Evolutionary conservation across 2,329 filamentous ascomycete species (phyloP), one percentile per base, ranked within the genome.

Genomic region (Cladophialophora bantiana): DNA sequence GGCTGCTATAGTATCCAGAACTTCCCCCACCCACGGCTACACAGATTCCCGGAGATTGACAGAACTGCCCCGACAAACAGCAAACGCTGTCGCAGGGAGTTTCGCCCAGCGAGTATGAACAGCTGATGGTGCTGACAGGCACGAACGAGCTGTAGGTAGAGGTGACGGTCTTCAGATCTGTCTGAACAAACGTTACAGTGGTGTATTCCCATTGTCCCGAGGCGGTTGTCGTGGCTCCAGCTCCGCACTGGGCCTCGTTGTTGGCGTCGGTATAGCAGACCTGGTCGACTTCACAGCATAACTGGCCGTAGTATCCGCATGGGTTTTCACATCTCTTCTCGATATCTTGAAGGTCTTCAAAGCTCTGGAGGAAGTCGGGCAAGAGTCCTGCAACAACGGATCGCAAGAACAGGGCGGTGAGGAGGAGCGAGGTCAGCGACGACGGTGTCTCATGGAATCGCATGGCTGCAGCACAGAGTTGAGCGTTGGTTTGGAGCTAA

Each of bases 151-250:
- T 88, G 76, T 82, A 84, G 36, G 85, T 82, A 6, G 81, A 82
- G 5, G 86, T 88, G 65, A 80, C 77, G 2, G 85, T 87, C 52
- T 83, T 75, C 6, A 82, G 77, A 60, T 83, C 83, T 12, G 85
- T 88, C 74, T 86, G 82, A 12, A 85, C 80, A 72, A 79, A 88
- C 5, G 84, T 87, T 2, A 84, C 85, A 18, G 86, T 89, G 73
- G 80, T 86, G 76, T 83, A 84, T 68, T 83, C 74, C 85, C 85
- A 88, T 13, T 73, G 73, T 61, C 72, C 77, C 50, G 68, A 73
- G 59, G 70, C 69, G n/a, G 64, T 38, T 10, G 70, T 72, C 6
- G 71, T 73, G n/a, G 59, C 59, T 60, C 71, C 70, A 32, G 72
- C 71, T 36, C 74, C 73, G 72, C 85, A 87, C 69, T 80, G 78